These are phyloP conservation scores for Cryptococcus neoformans DNA, from an alignment of 1,284 basidiomycete genomes.

Conservation along the genomic window DNA sequence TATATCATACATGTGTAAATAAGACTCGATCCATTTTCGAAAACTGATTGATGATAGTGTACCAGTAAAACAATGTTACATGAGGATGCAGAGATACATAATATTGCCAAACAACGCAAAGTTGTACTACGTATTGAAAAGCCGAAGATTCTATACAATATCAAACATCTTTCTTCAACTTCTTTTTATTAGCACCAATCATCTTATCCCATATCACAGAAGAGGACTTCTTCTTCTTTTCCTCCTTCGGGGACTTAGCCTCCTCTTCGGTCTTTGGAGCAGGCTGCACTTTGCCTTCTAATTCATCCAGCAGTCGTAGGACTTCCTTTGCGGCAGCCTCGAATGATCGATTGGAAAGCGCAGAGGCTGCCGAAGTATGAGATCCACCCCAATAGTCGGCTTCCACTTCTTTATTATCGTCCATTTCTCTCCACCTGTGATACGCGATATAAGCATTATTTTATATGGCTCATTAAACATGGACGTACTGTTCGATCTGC, in stretches of 20 bases:
- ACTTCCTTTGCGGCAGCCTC: conserved; percentile 19
- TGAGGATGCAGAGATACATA: no score
- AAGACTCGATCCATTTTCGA: no score
- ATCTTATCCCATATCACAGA: neutral
- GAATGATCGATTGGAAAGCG: conserved; percentile 9
- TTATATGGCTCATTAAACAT: neutral
- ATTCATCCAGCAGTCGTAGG: conserved; percentile 22
- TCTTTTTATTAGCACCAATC: neutral
- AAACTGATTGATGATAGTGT: no score
- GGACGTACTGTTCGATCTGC: conserved; percentile 69
- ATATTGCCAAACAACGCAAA: no score
- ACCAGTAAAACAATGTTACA: no score
- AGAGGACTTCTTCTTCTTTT: conserved; percentile 1
- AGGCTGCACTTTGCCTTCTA: conserved; percentile 8
- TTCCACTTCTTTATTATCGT: conserved; percentile 21
- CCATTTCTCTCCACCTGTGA: conserved; percentile 27
- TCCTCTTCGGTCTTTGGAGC: neutral
- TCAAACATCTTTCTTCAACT: neutral
- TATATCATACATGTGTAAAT: no score
- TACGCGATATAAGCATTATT: neutral
- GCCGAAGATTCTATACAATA: neutral
- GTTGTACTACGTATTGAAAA: no score
- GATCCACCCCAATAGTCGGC: conserved; percentile 2
- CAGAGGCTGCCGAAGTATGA: neutral
- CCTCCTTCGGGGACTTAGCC: neutral